Base-by-base conservation (phyloP, 345 rosid species). In the Reutealis trisperma region DNA sequence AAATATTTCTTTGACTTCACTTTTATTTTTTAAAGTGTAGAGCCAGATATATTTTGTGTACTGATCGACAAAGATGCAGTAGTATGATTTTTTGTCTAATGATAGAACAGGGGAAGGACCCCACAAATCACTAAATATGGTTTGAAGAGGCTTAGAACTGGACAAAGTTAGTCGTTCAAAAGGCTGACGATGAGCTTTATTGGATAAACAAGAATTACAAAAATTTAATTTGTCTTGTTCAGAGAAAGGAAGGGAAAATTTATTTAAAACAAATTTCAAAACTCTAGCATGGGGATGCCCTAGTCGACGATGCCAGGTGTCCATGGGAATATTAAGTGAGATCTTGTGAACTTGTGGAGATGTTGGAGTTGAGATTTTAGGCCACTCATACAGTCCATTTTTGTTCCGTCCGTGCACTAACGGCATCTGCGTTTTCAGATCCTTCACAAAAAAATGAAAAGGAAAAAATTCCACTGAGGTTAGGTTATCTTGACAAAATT, bases 351-450 rank as follows among this genome's bases (percentile, higher is more conserved):
- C 34, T 68, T 22, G 60, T 11, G 55, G 10, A 25, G 60, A 27
- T 27, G 67, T 13, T 8, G 67, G 22, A 9, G 19, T 30, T 11
- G 2, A 8, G 2, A 15, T 70, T 24, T 9, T 9, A 2, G 60
- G 61, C 60, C 73, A 70, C 61, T 51, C 73, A 2, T 70, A 70
- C n/a, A 70, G 24, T 15, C 44, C 61, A 24, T 70, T 12, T 25
- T 15, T 70, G 6, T n/a, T 63, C 67, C 61, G 61, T 2, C 24
- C 61, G 22, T 57, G 61, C 22, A 57, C 22, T 22, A n/a, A n/a
- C 61, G 22, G 61, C 13, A 2, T 57, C 61, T 22, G 21, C 5
- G 61, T 57, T 57, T 8, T 22, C 1, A 65, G 42, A 14, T 65
- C 70, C 70, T 65, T 65, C 1, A 65, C 51, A 34, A 34, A 6